phyloP scores from a whole-genome alignment of 2,329 filamentous ascomycete genomes.

The Xylaria multiplex region DNA sequence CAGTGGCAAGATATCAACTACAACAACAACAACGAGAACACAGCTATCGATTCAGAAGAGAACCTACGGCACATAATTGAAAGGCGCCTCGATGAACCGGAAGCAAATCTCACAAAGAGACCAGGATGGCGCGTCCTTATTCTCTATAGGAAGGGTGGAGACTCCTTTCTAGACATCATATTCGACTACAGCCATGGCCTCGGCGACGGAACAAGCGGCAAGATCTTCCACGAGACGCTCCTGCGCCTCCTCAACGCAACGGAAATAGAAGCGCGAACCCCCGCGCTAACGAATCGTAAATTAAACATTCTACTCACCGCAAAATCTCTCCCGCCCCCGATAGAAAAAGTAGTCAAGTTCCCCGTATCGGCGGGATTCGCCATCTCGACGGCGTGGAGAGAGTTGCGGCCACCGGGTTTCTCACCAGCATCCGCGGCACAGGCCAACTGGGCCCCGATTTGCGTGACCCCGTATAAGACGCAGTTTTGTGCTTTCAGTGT shows the following conservation, averaged over 20 bases:
- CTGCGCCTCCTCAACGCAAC: conserved; percentile 46
- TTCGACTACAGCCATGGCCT: conserved; percentile 40
- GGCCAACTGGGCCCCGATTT: conserved; percentile 43
- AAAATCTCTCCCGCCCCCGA: conserved; percentile 17
- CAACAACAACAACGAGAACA: neutral
- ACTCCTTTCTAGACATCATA: conserved; percentile 35
- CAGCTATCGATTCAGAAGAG: conserved; percentile 14
- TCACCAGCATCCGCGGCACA: conserved; percentile 10
- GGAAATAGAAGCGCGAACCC: conserved; percentile 32
- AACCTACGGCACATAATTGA: conserved; percentile 16
- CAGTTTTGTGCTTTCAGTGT: conserved; percentile 38
- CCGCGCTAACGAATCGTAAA: conserved; percentile 39
- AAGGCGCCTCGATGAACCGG: conserved; percentile 36
- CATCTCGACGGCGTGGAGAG: conserved; percentile 34
- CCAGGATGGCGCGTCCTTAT: conserved; percentile 41
- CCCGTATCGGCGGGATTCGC: conserved; percentile 31
- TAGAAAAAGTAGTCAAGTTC: conserved; percentile 37
- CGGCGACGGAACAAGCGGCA: conserved; percentile 40
- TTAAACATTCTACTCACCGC: conserved; percentile 43
- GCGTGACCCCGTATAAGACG: conserved; percentile 39
- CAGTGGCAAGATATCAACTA: conserved; percentile 34
- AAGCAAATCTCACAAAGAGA: conserved; percentile 18
- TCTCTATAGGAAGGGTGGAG: conserved; percentile 4
- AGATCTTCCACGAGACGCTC: conserved; percentile 43
- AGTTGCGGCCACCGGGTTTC: conserved; percentile 29